phyloP scores from a whole-genome alignment of 108 stramenopile species.

The Pelagomonas calceolata region DNA sequence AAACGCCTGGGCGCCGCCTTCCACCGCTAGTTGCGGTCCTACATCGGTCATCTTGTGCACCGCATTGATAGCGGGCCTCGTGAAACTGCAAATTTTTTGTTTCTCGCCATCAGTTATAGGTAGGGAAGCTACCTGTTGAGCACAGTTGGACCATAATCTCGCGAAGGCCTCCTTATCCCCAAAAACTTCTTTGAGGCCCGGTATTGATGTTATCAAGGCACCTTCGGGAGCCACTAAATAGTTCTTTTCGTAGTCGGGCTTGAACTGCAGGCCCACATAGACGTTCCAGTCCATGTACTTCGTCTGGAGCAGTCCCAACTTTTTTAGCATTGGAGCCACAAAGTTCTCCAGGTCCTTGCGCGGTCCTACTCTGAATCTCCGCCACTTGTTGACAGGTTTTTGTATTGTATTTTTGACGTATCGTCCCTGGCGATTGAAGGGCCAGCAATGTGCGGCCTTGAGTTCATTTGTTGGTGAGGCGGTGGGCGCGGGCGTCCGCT shows the following conservation, averaged over 20 bases:
- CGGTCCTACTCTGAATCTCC: neutral
- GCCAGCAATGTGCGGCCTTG: too few species aligned
- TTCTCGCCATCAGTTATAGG: too few species aligned
- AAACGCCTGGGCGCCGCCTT: too few species aligned
- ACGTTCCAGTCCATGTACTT: neutral
- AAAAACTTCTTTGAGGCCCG: neutral
- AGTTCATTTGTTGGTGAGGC: too few species aligned
- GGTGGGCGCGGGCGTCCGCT: too few species aligned
- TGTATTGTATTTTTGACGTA: too few species aligned
- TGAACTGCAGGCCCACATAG: neutral
- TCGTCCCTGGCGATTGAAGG: too few species aligned
- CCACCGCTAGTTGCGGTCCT: too few species aligned
- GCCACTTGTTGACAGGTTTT: too few species aligned
- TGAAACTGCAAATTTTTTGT: neutral
- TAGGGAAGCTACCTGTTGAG: too few species aligned
- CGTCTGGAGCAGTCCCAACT: neutral
- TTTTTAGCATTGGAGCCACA: neutral
- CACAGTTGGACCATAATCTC: neutral
- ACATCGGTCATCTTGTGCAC: neutral
- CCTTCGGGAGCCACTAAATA: neutral
- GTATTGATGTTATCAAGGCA: neutral
- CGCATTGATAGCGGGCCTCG: neutral
- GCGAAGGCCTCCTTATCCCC: neutral
- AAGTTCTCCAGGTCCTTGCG: neutral
- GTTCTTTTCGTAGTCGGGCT: neutral